Base-by-base conservation (phyloP, 2,329 filamentous ascomycete genomes). In the Cladosporium velox region DNA sequence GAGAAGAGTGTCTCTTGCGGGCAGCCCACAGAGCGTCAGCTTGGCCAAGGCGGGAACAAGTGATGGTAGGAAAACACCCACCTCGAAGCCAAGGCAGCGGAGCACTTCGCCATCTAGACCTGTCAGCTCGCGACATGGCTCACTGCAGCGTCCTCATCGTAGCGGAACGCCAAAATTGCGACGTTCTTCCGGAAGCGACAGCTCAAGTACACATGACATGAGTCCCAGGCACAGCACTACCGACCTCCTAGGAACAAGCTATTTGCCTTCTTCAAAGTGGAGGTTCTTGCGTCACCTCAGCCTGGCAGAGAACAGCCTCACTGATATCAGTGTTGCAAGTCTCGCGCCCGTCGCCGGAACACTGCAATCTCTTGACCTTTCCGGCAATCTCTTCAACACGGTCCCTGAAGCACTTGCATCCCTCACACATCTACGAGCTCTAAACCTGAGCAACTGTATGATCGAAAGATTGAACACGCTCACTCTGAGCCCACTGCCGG, bases 401-500 rank as follows among this genome's bases (percentile, higher is more conserved):
- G 90, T 98, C 64, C 95, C 95, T 0, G 95, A 98, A 77, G 95
- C 91, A 73, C 82, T 99, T 66, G 90, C 93, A 14, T 91, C 88
- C 11, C 83, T 99, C 66, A 93, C 92, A 24, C 90, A 92, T 32
- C 85, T 99, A n/a, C 89, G 93, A 70, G 93, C 95, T 28, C 82
- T 99, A 64, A 98, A 99, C 74, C 84, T 99, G 30, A 96, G 94
- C 4, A 91, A 96, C 74, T 98, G 94, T 84, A 97, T 98, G 93
- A 98, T 99, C 69, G 91, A 94, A 72, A 95, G 93, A 18, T 84
- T 99, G 65, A 91, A 96, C 73, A 97, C 94, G 1, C 83, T 99
- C 51, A 89, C 89, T 2, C 88, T 91, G 69, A 95, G 90, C 73
- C 92, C 95, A 14, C 84, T 99, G 5, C 94, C 95, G 32, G 94